Percentiles rank a stretch among this genome's conserved stretches.
These are phyloP conservation scores for Termitomyces sp. DNA, from an alignment of 768 basidiomycete genomes.

Conservation along the genomic window DNA sequence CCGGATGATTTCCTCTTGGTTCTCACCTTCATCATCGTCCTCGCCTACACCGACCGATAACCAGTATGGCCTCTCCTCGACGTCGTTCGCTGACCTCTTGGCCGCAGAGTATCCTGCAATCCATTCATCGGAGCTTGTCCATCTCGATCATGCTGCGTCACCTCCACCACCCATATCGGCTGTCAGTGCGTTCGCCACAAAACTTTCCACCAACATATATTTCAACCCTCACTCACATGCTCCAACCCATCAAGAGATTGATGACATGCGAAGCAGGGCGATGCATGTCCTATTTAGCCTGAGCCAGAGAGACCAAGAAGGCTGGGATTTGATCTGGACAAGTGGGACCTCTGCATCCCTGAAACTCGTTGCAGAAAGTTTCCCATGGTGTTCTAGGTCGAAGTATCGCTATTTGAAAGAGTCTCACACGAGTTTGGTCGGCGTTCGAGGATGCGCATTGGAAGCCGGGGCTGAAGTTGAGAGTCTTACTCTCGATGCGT, in stretches of 20 bases:
- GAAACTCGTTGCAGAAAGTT: slow-evolving; percentile 8
- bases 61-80: slow-evolving; percentile 5
- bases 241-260: slow-evolving; percentile 6
- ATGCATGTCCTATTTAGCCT: slow-evolving; percentile 10
- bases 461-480: slow-evolving; percentile 9
- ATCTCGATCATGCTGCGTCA: slow-evolving; percentile 14
- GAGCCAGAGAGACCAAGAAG: slow-evolving; percentile 5
- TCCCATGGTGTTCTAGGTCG: slow-evolving; percentile 5
- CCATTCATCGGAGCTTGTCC: slow-evolving; percentile 8
- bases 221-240: slow-evolving; percentile 12
- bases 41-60: not conserved
- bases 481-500: slow-evolving; percentile 8
- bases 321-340: slow-evolving; percentile 14
- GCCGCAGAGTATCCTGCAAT: slow-evolving; percentile 9
- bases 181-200: slow-evolving; percentile 3
- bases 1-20: slow-evolving; percentile 3
- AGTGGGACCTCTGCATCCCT: slow-evolving; percentile 11
- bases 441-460: slow-evolving; percentile 12
- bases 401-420: slow-evolving; percentile 10
- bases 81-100: slow-evolving; percentile 7
- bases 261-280: slow-evolving; percentile 6
- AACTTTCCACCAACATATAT: slow-evolving; percentile 3
- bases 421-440: slow-evolving; percentile 12
- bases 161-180: slow-evolving; percentile 12
- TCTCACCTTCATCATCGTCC: not conserved